Evolutionary conservation across 2,329 filamentous ascomycete genomes (phyloP).

Genomic region (Thermomyces lanuginosus): DNA sequence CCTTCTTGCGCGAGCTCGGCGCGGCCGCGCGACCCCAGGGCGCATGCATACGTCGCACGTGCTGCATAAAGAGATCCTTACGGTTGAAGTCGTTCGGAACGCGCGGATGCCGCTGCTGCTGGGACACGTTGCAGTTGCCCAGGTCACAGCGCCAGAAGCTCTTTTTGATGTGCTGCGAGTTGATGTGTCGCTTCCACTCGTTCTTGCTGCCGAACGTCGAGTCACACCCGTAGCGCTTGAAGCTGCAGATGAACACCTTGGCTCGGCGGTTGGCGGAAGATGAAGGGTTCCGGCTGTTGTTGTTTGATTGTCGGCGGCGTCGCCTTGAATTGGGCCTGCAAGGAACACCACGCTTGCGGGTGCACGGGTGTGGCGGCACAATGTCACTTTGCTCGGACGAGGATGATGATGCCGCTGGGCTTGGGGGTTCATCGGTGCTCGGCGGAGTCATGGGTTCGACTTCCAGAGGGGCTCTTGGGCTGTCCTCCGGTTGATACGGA

Average conservation of each 20-base stretch:
- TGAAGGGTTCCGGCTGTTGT: no score
- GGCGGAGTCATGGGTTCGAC: no score
- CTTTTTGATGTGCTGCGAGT: conserved; percentile 61
- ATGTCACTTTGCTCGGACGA: no score
- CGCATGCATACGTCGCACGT: conserved; percentile 71
- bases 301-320: background rate
- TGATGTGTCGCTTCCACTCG: conserved; percentile 86
- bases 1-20: conserved; percentile 15
- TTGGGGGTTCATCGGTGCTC: no score
- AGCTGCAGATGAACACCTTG: conserved; percentile 53
- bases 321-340: conserved; percentile 1
- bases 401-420: no score
- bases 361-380: no score
- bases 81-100: conserved; percentile 62
- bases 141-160: conserved; percentile 61
- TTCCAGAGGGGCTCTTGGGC: no score
- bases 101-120: conserved; percentile 9
- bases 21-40: conserved; percentile 37
- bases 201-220: conserved; percentile 68
- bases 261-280: no score
- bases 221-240: conserved; percentile 58
- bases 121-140: conserved; percentile 36
- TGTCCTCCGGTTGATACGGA: no score
- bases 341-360: conserved; percentile 2
- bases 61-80: conserved; percentile 82